These are phyloP conservation scores for Vaccinium vitisidaea DNA, from an alignment of 148 eudicot genomes.

Conservation along the genomic window DNA sequence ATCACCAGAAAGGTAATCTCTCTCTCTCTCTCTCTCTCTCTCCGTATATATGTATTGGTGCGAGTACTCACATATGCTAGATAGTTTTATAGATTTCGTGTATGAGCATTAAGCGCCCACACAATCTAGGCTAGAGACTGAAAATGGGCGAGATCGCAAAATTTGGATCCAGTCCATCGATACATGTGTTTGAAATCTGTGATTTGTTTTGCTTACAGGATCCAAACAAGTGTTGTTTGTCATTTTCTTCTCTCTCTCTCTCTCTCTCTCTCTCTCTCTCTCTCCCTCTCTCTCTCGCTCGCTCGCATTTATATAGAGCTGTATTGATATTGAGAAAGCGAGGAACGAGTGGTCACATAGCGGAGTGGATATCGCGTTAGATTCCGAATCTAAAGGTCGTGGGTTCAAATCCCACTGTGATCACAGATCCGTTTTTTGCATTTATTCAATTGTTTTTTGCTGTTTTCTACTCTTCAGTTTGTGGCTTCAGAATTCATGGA, in stretches of 20 bases:
- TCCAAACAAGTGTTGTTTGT: not conserved
- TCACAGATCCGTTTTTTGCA: not conserved
- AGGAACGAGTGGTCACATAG: conserved; percentile 13
- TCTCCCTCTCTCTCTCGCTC: not conserved
- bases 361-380: conserved; percentile 26
- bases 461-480: not conserved
- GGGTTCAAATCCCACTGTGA: conserved; percentile 33
- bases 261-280: not conserved
- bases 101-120: not conserved
- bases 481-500: not conserved
- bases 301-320: not conserved
- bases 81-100: not conserved
- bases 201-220: not conserved
- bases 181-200: not conserved
- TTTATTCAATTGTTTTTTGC: not conserved
- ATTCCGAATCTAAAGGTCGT: conserved; percentile 28
- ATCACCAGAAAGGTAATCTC: conserved; percentile 9
- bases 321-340: too few species aligned
- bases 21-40: not conserved
- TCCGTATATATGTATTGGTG: not conserved
- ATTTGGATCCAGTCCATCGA: not conserved
- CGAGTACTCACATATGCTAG: not conserved
- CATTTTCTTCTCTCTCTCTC: not conserved
- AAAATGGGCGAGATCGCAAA: not conserved
- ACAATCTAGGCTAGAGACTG: not conserved